These are phyloP conservation scores for Cutaneotrichosporon cyanovorans DNA, from an alignment of 1,284 basidiomycete genomes.

Conservation along the genomic window DNA sequence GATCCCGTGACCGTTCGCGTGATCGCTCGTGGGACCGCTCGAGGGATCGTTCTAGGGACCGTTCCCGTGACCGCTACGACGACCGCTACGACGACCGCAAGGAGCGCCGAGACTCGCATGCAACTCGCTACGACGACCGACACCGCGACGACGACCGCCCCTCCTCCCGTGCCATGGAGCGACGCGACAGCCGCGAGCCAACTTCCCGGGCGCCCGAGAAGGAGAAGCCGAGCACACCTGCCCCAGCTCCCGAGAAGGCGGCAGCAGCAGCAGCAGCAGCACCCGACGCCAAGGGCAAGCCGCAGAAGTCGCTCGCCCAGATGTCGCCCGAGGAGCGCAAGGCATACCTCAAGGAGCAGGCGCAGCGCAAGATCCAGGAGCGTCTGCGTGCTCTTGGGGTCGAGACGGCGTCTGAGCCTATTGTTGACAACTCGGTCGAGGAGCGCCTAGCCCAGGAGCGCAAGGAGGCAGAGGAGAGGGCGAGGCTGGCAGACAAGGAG, in stretches of 20 bases:
- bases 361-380: conserved; percentile 73
- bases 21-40: too few relatives aligned
- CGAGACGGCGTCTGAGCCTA: conserved; percentile 50
- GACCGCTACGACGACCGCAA: conserved; percentile 32
- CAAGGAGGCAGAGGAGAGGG: conserved; percentile 76
- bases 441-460: conserved; percentile 75
- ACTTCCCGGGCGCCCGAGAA: too few relatives aligned
- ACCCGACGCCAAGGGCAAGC: conserved; percentile 40
- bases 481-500: conserved; percentile 62
- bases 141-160: conserved; percentile 34
- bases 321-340: conserved; percentile 81
- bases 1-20: too few relatives aligned
- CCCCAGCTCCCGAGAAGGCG: conserved; percentile 19
- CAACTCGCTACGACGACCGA: conserved; percentile 8
- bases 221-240: background rate
- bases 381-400: conserved; percentile 81
- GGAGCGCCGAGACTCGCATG: conserved; percentile 28
- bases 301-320: conserved; percentile 52
- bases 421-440: conserved; percentile 68
- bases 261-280: conserved; percentile 46
- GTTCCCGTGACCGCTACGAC: conserved; percentile 28
- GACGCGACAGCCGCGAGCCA: conserved; percentile 1
- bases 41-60: conserved; percentile 12
- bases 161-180: conserved; percentile 1
- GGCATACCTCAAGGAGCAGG: conserved; percentile 73